A percentile compares a stretch with the other conserved stretches of the same genome.
These are phyloP conservation scores for Tolypocladium ovalisporum DNA, from an alignment of 2,329 filamentous ascomycete genomes.

Conservation along the genomic window DNA sequence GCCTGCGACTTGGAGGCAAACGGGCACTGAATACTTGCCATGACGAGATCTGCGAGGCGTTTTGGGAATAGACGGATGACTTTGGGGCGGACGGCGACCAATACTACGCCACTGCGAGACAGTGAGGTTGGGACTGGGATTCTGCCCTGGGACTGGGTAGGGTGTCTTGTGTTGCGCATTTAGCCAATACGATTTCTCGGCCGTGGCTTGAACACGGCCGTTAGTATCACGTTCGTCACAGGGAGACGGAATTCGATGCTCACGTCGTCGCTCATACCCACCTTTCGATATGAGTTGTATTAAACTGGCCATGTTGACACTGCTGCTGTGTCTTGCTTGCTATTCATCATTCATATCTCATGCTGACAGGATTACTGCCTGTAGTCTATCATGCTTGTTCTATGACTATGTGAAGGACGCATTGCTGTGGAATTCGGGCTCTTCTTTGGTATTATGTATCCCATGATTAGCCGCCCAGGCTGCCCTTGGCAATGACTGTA, in stretches of 20 bases:
- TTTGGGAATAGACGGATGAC: conserved; percentile 8
- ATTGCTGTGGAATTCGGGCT: background rate
- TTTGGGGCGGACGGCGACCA: background rate
- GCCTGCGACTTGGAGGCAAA: background rate
- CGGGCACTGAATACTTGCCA: background rate
- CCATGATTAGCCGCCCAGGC: background rate
- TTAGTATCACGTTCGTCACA: background rate
- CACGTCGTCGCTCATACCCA: background rate
- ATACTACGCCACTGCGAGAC: background rate
- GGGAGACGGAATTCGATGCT: background rate
- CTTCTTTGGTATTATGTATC: background rate
- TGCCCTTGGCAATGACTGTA: background rate
- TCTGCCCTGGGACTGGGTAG: background rate
- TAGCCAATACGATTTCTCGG: background rate
- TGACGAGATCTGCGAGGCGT: conserved; percentile 6
- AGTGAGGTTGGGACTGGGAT: background rate
- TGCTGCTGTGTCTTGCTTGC: background rate
- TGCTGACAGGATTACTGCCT: too few species aligned
- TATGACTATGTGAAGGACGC: background rate
- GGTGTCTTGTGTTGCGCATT: background rate
- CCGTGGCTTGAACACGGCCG: background rate
- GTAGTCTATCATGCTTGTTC: background rate
- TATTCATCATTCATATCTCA: background rate
- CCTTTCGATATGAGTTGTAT: background rate
- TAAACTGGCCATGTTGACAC: background rate